phyloP scores from a whole-genome alignment of 2,329 filamentous ascomycete species.

The Botrytis pseudocinerea region DNA sequence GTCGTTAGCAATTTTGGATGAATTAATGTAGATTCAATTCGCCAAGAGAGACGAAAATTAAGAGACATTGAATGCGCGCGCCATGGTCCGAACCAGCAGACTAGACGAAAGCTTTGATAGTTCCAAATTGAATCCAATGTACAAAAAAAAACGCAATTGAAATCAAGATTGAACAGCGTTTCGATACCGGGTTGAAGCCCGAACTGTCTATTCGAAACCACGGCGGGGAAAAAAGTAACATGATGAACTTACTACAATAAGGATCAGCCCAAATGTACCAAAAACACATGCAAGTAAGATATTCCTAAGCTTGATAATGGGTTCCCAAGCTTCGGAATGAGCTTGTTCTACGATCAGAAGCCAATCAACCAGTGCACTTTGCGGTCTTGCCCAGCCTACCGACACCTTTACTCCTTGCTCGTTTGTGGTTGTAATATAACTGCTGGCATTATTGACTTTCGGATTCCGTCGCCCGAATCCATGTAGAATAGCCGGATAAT shows the following conservation, averaged over 20 bases:
- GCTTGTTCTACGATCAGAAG: slow-evolving; percentile 77
- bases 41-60: not conserved
- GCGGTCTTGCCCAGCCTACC: slow-evolving; percentile 75
- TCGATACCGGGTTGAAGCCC: not conserved
- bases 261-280: slow-evolving; percentile 71
- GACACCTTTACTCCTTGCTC: slow-evolving; percentile 70
- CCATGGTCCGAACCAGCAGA: not conserved
- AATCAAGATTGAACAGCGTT: not conserved
- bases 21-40: not conserved
- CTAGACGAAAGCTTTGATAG: not conserved
- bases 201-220: not conserved
- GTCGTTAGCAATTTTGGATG: not conserved
- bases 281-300: slow-evolving; percentile 85
- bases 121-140: not conserved
- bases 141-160: not conserved
- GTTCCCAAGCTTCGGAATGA: slow-evolving; percentile 70
- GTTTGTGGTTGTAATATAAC: slow-evolving; percentile 67
- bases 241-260: slow-evolving; percentile 52
- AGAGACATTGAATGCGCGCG: not conserved
- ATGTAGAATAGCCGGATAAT: slow-evolving; percentile 61
- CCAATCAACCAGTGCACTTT: slow-evolving; percentile 74
- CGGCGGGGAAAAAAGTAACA: not conserved
- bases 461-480: slow-evolving; percentile 56
- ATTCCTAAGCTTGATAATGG: slow-evolving; percentile 72
- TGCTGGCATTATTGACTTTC: slow-evolving; percentile 66